Conservation (phyloP, 2,329 filamentous ascomycete genomes). For the Podosphaera xanthii region DNA sequence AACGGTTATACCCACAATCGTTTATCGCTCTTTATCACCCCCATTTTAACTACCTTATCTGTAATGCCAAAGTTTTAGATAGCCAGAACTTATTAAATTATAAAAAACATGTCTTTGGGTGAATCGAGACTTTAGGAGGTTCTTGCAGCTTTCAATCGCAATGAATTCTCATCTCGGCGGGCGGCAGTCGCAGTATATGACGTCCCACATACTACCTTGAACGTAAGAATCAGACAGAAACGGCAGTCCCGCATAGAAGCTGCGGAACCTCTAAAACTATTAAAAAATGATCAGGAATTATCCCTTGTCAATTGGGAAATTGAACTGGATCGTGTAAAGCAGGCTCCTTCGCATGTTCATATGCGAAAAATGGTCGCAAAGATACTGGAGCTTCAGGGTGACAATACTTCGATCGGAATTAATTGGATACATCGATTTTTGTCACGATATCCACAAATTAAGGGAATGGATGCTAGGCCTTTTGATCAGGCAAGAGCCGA, state of each 20-base stretch:
- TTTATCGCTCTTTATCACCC: background rate
- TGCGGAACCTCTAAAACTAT: background rate
- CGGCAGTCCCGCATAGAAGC: background rate
- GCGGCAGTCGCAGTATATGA: background rate
- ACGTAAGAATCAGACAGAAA: background rate
- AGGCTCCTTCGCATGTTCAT: background rate
- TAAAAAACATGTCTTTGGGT: background rate
- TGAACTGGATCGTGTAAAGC: background rate
- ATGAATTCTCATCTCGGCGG: background rate
- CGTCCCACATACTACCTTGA: background rate
- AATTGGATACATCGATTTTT: too few species aligned
- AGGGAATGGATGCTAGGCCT: too few species aligned
- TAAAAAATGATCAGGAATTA: background rate
- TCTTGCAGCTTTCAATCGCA: background rate
- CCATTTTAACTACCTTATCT: background rate
- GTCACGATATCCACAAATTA: too few species aligned
- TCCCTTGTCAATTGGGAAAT: background rate
- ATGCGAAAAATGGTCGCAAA: background rate
- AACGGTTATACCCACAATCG: too few species aligned
- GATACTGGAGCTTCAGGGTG: too few species aligned
- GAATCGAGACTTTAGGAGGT: background rate
- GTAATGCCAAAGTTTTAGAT: background rate
- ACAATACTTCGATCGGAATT: too few species aligned
- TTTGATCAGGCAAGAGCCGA: too few species aligned
- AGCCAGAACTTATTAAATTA: background rate